Conservation (phyloP, 2,329 filamentous ascomycete species). For the Talaromyces verruculosus region DNA sequence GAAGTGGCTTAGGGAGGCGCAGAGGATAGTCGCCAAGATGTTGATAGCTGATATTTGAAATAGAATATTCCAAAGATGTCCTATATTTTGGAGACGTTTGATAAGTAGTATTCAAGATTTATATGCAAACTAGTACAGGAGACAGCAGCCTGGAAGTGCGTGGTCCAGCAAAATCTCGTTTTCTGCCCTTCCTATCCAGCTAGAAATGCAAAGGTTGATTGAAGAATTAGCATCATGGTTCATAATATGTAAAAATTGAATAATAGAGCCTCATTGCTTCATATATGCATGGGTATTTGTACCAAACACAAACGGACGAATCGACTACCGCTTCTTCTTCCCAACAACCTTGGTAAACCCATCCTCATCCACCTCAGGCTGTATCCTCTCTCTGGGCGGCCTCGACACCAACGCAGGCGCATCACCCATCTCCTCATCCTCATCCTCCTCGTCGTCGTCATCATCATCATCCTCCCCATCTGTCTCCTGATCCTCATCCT, state of each 20-base stretch:
- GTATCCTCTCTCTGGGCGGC: conserved; percentile 61
- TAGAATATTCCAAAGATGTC: background rate
- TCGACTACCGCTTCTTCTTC: conserved; percentile 59
- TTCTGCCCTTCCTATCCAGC: background rate
- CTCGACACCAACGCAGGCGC: conserved; percentile 61
- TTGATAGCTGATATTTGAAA: background rate
- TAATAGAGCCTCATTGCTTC: background rate
- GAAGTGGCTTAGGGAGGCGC: background rate
- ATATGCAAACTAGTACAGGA: background rate
- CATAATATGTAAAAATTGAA: background rate
- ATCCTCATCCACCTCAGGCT: conserved; percentile 75
- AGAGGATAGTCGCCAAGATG: background rate
- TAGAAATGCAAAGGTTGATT: background rate
- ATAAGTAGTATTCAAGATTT: background rate
- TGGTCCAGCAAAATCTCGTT: background rate
- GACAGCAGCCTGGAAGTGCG: background rate
- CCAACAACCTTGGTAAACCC: conserved; percentile 74
- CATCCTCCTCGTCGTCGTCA: conserved; percentile 64
- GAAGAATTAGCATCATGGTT: background rate
- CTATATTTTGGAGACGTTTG: background rate
- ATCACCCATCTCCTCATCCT: conserved; percentile 65
- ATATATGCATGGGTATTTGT: conserved; percentile 1
- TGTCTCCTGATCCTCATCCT: conserved; percentile 59
- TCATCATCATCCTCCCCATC: conserved; percentile 54
- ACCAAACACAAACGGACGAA: background rate